A percentile compares a stretch with the other conserved stretches of the same genome.
phyloP scores from a whole-genome alignment of 441 rosid species.

The Populus hybrid region DNA sequence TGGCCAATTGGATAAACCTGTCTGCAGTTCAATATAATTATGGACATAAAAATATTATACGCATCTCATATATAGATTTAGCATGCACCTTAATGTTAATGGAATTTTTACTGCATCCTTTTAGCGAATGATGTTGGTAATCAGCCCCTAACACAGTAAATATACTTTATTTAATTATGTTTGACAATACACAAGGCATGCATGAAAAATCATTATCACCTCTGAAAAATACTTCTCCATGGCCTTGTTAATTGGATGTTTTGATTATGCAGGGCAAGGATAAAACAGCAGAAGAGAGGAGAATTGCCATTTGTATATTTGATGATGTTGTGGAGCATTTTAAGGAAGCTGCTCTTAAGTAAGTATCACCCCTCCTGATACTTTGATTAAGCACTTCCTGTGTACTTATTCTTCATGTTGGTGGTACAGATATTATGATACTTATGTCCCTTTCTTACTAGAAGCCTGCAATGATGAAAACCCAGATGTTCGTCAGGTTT shows the following conservation, averaged over 20 bases:
- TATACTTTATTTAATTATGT: not conserved
- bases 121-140: not conserved
- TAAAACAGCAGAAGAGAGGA: constrained; percentile 98
- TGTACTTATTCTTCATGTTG: constrained; percentile 14
- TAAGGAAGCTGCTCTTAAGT: constrained; percentile 89
- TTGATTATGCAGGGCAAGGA: constrained; percentile 69
- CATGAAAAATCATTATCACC: not conserved
- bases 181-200: not conserved
- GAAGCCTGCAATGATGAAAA: constrained; percentile 97
- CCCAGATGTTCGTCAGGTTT: constrained; percentile 97
- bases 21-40: not conserved
- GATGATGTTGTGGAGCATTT: constrained; percentile 99
- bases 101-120: not conserved
- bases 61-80: not conserved
- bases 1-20: not conserved
- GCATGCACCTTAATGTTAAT: not conserved
- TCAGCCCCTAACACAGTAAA: not conserved
- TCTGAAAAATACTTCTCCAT: not conserved
- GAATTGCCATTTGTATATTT: constrained; percentile 97
- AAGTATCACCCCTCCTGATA: constrained; percentile 18
- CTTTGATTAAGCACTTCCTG: constrained; percentile 18
- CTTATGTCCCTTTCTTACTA: constrained; percentile 86
- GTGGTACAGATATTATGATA: constrained; percentile 76
- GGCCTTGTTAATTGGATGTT: not conserved
- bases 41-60: not conserved